Conservation (phyloP, 768 basidiomycete species). For the Russula olivacea region DNA sequence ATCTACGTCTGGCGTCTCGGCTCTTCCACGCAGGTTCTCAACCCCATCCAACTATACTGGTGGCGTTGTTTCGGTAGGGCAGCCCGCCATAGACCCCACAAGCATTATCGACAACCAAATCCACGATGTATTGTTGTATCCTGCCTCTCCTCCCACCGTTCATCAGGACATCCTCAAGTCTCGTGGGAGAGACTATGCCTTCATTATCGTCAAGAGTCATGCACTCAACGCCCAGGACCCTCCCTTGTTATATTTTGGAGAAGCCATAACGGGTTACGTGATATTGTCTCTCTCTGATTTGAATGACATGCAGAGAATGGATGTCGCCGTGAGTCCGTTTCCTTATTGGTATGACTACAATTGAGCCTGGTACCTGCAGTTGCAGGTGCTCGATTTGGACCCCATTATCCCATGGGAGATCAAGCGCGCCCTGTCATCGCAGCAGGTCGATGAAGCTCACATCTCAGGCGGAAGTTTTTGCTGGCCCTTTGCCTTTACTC, state of each 20-base stretch:
- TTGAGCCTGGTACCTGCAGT: constrained; percentile 1
- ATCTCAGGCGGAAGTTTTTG: background rate
- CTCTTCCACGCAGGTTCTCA: constrained; percentile 9
- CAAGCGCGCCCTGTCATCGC: background rate
- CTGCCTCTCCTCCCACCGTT: background rate
- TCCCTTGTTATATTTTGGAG: constrained; percentile 13
- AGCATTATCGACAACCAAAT: background rate
- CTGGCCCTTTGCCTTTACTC: constrained; percentile 15
- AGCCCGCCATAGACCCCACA: background rate
- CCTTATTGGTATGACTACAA: no score
- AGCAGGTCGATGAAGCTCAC: constrained; percentile 3
- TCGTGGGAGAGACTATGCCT: constrained; percentile 17
- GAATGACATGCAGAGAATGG: constrained; percentile 7
- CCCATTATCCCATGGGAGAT: background rate
- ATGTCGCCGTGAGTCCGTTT: constrained; percentile 17
- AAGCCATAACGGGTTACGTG: constrained; percentile 12
- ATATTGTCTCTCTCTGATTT: constrained; percentile 4
- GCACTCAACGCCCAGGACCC: background rate
- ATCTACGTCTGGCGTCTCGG: background rate
- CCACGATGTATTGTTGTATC: background rate
- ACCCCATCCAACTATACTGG: constrained; percentile 5
- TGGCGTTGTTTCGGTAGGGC: background rate
- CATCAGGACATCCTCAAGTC: constrained; percentile 7
- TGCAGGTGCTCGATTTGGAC: constrained; percentile 10
- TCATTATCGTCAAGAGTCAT: constrained; percentile 9